phyloP scores from a whole-genome alignment of 2,329 filamentous ascomycete genomes.

The Cryphonectria nitschkei region DNA sequence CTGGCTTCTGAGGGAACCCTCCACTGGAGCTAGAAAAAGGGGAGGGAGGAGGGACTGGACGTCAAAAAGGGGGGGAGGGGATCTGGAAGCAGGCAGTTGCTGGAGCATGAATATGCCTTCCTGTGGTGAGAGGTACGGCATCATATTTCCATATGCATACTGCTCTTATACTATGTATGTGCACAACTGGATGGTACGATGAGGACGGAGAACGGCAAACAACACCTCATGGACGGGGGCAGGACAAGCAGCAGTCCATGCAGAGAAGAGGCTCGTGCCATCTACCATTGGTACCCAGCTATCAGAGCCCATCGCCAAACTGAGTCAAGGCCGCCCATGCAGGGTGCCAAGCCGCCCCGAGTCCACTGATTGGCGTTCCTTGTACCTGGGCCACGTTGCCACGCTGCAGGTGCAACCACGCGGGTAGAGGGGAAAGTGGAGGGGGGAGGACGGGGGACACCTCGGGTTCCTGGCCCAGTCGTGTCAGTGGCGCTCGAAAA shows the following conservation, averaged over 20 bases:
- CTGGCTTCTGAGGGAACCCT: no score
- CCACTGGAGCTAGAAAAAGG: no score
- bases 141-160: neutral
- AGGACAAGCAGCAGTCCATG: neutral
- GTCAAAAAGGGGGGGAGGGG: neutral
- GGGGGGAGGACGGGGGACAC: no score
- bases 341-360: neutral
- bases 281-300: neutral
- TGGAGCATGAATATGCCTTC: neutral
- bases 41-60: neutral
- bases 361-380: constrained; percentile 4
- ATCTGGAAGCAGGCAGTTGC: neutral
- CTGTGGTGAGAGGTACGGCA: neutral
- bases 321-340: neutral
- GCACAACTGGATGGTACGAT: neutral
- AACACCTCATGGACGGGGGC: neutral
- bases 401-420: neutral
- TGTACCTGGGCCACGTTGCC: neutral
- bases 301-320: neutral
- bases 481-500: neutral
- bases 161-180: neutral
- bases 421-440: neutral
- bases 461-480: no score
- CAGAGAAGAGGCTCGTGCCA: constrained; percentile 2
- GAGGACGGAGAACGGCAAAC: neutral